phyloP scores from a whole-genome alignment of 768 basidiomycete species.

The Suillus tomentosus region DNA sequence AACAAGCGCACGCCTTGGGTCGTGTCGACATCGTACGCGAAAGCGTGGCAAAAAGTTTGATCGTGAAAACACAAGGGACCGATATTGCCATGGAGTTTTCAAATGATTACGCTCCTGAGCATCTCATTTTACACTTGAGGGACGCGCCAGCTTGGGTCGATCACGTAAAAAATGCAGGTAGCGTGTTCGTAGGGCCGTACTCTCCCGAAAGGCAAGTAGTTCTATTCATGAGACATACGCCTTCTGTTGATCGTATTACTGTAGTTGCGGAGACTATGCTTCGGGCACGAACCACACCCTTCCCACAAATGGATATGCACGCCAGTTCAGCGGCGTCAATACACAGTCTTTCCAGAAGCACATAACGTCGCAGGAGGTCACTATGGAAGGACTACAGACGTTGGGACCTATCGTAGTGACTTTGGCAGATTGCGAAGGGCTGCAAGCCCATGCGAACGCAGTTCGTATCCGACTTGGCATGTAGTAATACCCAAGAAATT shows the following conservation, averaged over 20 bases:
- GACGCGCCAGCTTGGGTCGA: constrained; percentile 66
- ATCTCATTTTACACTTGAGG: constrained; percentile 88
- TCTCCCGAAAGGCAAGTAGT: constrained; percentile 85
- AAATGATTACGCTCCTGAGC: constrained; percentile 98
- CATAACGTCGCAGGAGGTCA: constrained; percentile 95
- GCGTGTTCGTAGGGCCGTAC: constrained; percentile 93
- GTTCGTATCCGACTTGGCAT: constrained; percentile 76
- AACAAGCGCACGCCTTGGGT: constrained; percentile 82
- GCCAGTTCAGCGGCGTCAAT: constrained; percentile 98
- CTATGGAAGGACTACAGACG: constrained; percentile 67
- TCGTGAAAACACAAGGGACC: constrained; percentile 67
- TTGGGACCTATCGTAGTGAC: constrained; percentile 89
- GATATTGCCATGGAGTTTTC: constrained; percentile 86
- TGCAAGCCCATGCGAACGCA: constrained; percentile 95
- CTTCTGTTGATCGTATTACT: constrained; percentile 13
- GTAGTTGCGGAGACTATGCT: constrained; percentile 96
- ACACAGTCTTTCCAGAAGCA: constrained; percentile 98
- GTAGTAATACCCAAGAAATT: constrained; percentile 5
- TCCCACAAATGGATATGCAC: constrained; percentile 94
- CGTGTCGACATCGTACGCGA: constrained; percentile 89
- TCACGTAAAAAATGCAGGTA: constrained; percentile 87
- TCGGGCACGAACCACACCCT: constrained; percentile 99
- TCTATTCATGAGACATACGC: constrained; percentile 1
- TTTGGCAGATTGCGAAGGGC: constrained; percentile 91
- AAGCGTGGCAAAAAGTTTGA: constrained; percentile 88